Percentiles rank a stretch among this genome's conserved stretches.
These are phyloP conservation scores for Talaromyces islandicus DNA, from an alignment of 2,329 filamentous ascomycete genomes.

Conservation along the genomic window DNA sequence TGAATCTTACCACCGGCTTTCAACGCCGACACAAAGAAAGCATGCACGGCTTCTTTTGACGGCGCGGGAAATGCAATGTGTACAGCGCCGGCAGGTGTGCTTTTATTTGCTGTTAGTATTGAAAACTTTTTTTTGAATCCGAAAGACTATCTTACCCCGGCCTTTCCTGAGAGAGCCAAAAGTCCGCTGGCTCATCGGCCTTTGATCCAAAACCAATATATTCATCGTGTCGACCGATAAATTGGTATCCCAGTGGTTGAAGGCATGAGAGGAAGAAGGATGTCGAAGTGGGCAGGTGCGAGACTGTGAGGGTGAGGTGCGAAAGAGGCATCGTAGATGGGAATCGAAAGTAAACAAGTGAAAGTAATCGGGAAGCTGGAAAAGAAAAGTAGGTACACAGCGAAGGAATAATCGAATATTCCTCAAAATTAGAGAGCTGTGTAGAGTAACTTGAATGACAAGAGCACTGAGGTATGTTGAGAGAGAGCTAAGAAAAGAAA, in stretches of 20 bases:
- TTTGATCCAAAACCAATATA: slow-evolving; percentile 57
- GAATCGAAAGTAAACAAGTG: not conserved
- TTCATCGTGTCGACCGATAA: slow-evolving; percentile 56
- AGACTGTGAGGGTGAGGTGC: slow-evolving; percentile 62
- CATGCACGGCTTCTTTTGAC: slow-evolving; percentile 58
- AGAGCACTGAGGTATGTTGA: not conserved
- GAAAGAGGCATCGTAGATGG: slow-evolving; percentile 51
- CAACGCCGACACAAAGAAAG: slow-evolving; percentile 66
- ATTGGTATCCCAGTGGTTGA: slow-evolving; percentile 71
- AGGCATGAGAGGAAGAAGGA: slow-evolving; percentile 79
- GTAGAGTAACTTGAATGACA: not conserved
- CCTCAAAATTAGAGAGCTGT: not conserved
- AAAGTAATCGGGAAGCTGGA: not conserved
- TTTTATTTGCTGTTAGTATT: slow-evolving; percentile 16
- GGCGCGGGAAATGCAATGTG: slow-evolving; percentile 65
- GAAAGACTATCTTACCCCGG: slow-evolving; percentile 45
- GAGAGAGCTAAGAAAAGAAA: not conserved
- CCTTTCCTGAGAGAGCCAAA: slow-evolving; percentile 59
- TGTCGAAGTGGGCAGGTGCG: slow-evolving; percentile 69
- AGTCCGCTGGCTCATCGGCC: slow-evolving; percentile 50
- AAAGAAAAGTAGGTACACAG: not conserved
- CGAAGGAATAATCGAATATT: not conserved
- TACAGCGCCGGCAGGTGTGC: slow-evolving; percentile 47
- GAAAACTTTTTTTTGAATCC: not conserved
- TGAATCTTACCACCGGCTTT: slow-evolving; percentile 58